Percentiles rank a stretch among this genome's conserved stretches.
Evolutionary conservation across 208 protist genomes (phyloP).

Genomic region (Wallacemonas collosoma): DNA sequence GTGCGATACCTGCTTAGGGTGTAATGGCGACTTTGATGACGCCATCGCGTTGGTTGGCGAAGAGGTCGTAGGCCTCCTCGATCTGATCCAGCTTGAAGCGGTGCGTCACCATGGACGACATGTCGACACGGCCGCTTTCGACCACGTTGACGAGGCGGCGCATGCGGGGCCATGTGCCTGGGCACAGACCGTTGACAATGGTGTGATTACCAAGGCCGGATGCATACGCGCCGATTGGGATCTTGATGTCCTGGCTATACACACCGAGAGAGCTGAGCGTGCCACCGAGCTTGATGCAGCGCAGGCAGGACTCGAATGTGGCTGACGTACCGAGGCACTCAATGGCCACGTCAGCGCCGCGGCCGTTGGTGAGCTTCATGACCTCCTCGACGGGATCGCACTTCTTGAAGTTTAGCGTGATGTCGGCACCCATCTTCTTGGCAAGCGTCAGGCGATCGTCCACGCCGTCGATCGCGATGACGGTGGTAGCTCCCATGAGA

Average conservation of each 20-base stretch:
- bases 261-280: conserved; percentile 37
- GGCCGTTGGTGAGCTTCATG: conserved; percentile 32
- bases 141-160: conserved; percentile 30
- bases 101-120: conserved; percentile 31
- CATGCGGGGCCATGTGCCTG: conserved; percentile 26
- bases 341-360: conserved; percentile 41
- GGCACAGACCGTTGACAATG: conserved; percentile 25
- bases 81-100: conserved; percentile 38
- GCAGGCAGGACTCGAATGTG: conserved; percentile 36
- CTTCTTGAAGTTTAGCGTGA: conserved; percentile 36
- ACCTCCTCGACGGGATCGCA: conserved; percentile 38
- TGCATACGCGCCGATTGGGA: conserved; percentile 31
- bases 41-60: conserved; percentile 35
- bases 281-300: conserved; percentile 35
- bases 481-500: conserved; percentile 33
- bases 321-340: conserved; percentile 27
- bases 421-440: conserved; percentile 35
- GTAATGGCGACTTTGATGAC: conserved; percentile 36
- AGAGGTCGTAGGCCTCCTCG: conserved; percentile 36
- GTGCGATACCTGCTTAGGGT: conserved; percentile 12
- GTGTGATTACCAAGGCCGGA: conserved; percentile 27
- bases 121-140: conserved; percentile 27
- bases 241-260: conserved; percentile 29
- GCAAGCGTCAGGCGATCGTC: conserved; percentile 26
- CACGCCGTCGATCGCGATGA: conserved; percentile 32